Evolutionary conservation across 345 rosid genomes (phyloP).

Genomic region (Moringa oleifera): DNA sequence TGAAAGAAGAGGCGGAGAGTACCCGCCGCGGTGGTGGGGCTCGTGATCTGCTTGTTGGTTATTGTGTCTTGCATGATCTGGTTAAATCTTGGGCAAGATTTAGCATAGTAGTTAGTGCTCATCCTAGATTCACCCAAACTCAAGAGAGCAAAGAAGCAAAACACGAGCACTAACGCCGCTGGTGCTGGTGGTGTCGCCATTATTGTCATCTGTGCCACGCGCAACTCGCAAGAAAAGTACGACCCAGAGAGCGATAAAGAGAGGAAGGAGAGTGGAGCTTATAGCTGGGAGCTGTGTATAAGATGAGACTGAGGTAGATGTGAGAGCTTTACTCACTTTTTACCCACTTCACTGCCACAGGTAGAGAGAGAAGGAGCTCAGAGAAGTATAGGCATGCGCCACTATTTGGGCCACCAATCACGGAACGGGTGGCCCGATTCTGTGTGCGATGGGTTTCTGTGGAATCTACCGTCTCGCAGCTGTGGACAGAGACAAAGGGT

Average conservation of each 20-base stretch:
- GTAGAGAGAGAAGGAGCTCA: conserved; percentile 1
- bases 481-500: too few species aligned
- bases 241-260: background rate
- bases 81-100: conserved; percentile 61
- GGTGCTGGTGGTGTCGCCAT: conserved; percentile 25
- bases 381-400: background rate
- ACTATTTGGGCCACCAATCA: conserved; percentile 28
- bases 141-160: conserved; percentile 16
- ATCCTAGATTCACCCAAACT: conserved; percentile 33
- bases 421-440: conserved; percentile 21
- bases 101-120: conserved; percentile 51
- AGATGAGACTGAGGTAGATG: background rate
- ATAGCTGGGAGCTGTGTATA: background rate
- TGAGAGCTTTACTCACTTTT: background rate
- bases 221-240: background rate
- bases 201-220: background rate
- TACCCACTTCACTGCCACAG: too few species aligned
- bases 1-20: conserved; percentile 74
- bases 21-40: conserved; percentile 89
- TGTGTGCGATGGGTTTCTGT: background rate
- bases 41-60: conserved; percentile 67
- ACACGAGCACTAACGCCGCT: conserved; percentile 13
- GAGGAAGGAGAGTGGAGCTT: conserved; percentile 1
- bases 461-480: too few species aligned
- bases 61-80: conserved; percentile 57